phyloP scores from a whole-genome alignment of 805 yeast genomes.

The Lipomyces sp. region DNA sequence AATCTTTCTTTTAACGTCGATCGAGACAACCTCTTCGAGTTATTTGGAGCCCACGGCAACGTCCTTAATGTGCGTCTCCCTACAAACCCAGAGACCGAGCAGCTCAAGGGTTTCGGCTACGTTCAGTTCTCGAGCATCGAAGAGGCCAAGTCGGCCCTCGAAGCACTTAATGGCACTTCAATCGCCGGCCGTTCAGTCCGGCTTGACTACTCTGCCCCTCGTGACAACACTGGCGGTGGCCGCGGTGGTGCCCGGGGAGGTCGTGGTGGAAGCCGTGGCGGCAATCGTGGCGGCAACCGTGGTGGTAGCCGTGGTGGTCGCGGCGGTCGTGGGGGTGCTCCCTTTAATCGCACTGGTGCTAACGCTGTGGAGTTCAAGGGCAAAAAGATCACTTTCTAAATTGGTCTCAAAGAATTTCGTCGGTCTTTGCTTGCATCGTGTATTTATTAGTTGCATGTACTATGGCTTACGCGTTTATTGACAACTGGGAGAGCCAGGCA shows the following conservation, averaged over 20 bases:
- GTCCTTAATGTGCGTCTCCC: slow-evolving; percentile 92
- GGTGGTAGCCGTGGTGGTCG: slow-evolving; percentile 47
- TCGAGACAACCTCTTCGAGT: slow-evolving; percentile 74
- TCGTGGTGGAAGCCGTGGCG: slow-evolving; percentile 50
- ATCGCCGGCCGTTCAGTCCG: slow-evolving; percentile 92
- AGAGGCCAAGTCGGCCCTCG: slow-evolving; percentile 87
- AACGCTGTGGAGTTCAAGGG: slow-evolving; percentile 74
- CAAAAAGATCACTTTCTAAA: slow-evolving; percentile 48
- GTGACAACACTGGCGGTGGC: slow-evolving; percentile 57
- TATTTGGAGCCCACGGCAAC: slow-evolving; percentile 78
- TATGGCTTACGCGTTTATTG: background rate
- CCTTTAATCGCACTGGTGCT: slow-evolving; percentile 58
- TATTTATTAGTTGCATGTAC: background rate
- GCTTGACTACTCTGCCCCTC: slow-evolving; percentile 93
- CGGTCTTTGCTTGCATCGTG: background rate
- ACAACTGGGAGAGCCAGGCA: background rate
- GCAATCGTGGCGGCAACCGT: slow-evolving; percentile 42
- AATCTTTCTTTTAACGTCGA: slow-evolving; percentile 90
- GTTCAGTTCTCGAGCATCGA: slow-evolving; percentile 87
- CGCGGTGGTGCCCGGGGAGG: slow-evolving; percentile 49
- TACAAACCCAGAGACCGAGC: slow-evolving; percentile 98
- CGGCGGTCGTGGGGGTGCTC: slow-evolving; percentile 34
- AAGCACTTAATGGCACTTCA: slow-evolving; percentile 84
- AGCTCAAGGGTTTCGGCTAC: slow-evolving; percentile 98
- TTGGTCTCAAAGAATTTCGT: background rate